These are phyloP conservation scores for Crithidia thermophila DNA, from an alignment of 208 protist species.

Conservation along the genomic window DNA sequence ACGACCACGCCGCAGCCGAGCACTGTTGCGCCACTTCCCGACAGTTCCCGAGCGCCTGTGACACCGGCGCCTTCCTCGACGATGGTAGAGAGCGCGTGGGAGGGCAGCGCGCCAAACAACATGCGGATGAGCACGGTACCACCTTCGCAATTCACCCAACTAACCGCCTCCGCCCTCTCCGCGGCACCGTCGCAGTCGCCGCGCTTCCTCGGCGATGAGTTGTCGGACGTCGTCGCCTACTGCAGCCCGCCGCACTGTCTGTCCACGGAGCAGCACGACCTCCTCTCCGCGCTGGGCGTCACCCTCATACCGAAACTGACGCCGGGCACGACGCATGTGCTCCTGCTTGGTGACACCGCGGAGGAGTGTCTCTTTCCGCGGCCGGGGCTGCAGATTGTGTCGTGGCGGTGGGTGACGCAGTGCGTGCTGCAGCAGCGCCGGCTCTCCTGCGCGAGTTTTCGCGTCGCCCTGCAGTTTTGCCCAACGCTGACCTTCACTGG, in stretches of 20 bases:
- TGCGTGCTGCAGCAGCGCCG: slow-evolving; percentile 38
- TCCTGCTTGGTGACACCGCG: slow-evolving; percentile 24
- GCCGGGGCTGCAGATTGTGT: slow-evolving; percentile 63
- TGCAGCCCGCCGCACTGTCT: slow-evolving; percentile 19
- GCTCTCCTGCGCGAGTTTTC: slow-evolving; percentile 42
- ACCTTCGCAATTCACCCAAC: slow-evolving; percentile 15
- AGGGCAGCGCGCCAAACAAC: neutral
- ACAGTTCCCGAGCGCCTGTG: no score
- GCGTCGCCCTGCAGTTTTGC: slow-evolving; percentile 32
- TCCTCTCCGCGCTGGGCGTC: slow-evolving; percentile 28
- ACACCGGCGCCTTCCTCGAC: no score
- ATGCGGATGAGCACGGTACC: slow-evolving; percentile 14
- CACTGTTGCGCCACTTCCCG: no score
- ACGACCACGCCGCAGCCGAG: slow-evolving; percentile 1
- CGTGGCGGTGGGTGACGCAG: slow-evolving; percentile 51
- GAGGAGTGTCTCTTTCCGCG: slow-evolving; percentile 51
- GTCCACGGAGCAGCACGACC: slow-evolving; percentile 14
- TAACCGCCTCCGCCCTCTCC: neutral
- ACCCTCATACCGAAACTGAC: slow-evolving; percentile 16
- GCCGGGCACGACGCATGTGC: slow-evolving; percentile 57
- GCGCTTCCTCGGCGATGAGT: slow-evolving; percentile 22
- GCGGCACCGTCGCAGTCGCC: slow-evolving; percentile 1
- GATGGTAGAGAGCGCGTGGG: no score
- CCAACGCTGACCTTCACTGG: slow-evolving; percentile 60
- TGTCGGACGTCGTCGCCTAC: slow-evolving; percentile 44